Conservation (phyloP, 1,284 basidiomycete genomes). For the Cryptococcus sp. region DNA sequence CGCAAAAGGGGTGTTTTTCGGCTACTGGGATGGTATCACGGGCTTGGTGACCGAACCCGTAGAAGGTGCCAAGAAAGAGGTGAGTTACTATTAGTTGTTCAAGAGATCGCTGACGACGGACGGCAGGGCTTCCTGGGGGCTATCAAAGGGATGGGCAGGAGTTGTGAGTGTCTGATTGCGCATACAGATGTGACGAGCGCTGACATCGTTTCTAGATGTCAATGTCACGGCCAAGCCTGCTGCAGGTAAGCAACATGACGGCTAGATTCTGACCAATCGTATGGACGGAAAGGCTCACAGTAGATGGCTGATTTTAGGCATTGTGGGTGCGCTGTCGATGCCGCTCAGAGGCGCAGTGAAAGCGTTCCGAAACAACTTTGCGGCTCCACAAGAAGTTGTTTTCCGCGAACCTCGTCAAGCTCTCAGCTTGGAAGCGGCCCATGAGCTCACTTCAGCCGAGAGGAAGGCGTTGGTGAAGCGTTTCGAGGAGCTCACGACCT, state of each 20-base stretch:
- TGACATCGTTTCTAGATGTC: conserved; percentile 36
- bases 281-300: background rate
- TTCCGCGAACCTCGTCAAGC: conserved; percentile 30
- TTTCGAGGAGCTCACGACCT: conserved; percentile 53
- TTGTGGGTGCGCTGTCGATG: conserved; percentile 55
- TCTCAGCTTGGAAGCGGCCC: conserved; percentile 12
- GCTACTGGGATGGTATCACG: conserved; percentile 61
- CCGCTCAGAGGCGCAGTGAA: conserved; percentile 57
- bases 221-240: conserved; percentile 58
- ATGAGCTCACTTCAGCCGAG: conserved; percentile 31
- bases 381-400: conserved; percentile 26
- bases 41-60: conserved; percentile 61
- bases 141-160: conserved; percentile 59
- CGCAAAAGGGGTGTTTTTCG: conserved; percentile 51
- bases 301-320: conserved; percentile 39
- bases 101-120: conserved; percentile 3
- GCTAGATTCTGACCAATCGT: background rate
- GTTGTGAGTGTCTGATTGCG: conserved; percentile 53
- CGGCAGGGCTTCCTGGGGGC: conserved; percentile 57
- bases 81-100: conserved; percentile 17
- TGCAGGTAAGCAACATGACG: conserved; percentile 31
- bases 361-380: conserved; percentile 44
- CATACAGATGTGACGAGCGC: conserved; percentile 8
- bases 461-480: conserved; percentile 49
- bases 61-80: conserved; percentile 59